Base-by-base conservation (phyloP, 2,329 filamentous ascomycete genomes). In the Diplocarpon mali region DNA sequence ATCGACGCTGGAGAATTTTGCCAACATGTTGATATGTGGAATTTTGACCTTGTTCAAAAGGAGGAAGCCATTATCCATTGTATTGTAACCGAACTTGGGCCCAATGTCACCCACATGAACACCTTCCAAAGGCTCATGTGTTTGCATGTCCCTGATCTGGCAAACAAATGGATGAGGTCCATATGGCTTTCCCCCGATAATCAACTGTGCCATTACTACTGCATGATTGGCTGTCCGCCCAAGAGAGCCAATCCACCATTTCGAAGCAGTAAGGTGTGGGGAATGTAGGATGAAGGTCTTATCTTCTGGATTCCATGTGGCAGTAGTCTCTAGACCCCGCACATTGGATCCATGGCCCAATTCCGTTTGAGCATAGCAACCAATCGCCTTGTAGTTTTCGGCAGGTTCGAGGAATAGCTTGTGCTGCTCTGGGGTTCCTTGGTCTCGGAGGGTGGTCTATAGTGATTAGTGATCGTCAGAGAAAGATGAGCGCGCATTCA, bases 211-310 rank as follows among this genome's bases (percentile, higher is more conserved):
- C 72, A 89, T 86, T 3, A 89, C 82, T 2, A 85, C 77, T 1
- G 84, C 84, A 58, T 86, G 73, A 60, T 85, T 89, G 36, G 85
- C 84, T 2, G 80, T 80, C 55, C 81, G 73, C 41, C 84, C 85
- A 3, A 89, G 70, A 10, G 82, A 84, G 1, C 85, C 85, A 55
- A 87, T 87, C 85, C 85, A 89, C 83, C 83, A 90, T 60, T 90
- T 90, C 29, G 80, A 82, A 0, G 83, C 75, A 1, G 84, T 88
- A 45, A 88, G 69, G 49, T 77, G 70, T 9, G 84, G 84, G 0
- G 81, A 85, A 63, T 88, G 78, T 30, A 89, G 70, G 12, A 70
- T 80, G 57, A 89, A 88, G 2, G 78, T 85, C 69, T 85, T 82
- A 63, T 85, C 80, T 5, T 78, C 68, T 0, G 75, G 67, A 57